Base-by-base conservation (phyloP, 2,329 filamentous ascomycete genomes). In the Pseudogymnoascus sp. region DNA sequence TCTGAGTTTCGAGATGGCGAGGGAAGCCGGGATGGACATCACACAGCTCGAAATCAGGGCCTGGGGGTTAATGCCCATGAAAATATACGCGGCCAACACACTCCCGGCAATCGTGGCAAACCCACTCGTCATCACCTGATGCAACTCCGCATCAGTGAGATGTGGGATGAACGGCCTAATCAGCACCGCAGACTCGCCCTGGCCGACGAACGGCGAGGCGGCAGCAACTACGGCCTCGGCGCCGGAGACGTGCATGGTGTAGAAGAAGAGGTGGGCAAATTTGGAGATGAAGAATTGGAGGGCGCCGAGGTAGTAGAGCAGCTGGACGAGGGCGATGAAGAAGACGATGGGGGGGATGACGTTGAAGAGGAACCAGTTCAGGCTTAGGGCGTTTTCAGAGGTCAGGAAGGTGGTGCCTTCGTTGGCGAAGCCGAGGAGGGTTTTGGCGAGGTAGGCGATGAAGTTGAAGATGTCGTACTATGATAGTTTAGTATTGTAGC, bases 291-390 rank as follows among this genome's bases (percentile, higher is more conserved):
- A 91, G 92, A 93, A 96, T 77, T 96, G 92, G 62, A 96, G 78
- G 67, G 92, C 80, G 2, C 89, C 89, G 69, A 87, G 81, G 79
- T 93, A 89, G 79, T 90, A 96, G 46, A 96, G 77, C 13, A 96
- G 84, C 76, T 96, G 90, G 26, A 96, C 91, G n/a, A 96, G 81
- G 1, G 92, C 86, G 64, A 96, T 89, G 84, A 97, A 96, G 85
- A 96, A 97, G 78, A 96, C 91, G 76, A 97, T 96, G 70, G 93
- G 87, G 0, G 93, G 91, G n/a, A 96, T 82, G 66, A 96, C 91
- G 60, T 82, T 79, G 60, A 88, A 81, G 67, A 96, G 80, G 83
- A 96, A 96, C 83, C 83, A 91, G 3, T 70, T 68, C 1, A 31
- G 26, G 35, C 7, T 17, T 3, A 78, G 72, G 5, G 80, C 78